Base-by-base conservation (phyloP, 176 grass and related monocot species). In the Oryza meridionalis region DNA sequence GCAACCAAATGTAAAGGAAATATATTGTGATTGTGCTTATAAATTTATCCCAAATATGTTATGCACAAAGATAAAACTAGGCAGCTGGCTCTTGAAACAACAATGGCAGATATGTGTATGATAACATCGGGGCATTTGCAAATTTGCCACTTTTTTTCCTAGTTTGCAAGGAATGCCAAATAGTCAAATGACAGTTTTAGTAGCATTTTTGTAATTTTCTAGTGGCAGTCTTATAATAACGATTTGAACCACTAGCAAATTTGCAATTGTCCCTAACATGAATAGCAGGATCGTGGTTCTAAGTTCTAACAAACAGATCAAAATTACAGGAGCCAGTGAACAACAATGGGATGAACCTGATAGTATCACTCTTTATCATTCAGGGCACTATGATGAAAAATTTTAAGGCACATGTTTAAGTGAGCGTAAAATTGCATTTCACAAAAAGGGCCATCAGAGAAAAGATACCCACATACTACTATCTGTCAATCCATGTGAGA, bases 1-100 rank as follows among this genome's bases (percentile, higher is more conserved):
- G 67, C 82, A 50, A 40, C 31, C 9, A 19, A 40, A 11, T 82
- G 38, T 85, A 51, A 84, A 72, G 72, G 67, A 77, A 77, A 58
- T 85, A 46, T 85, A 37, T 40, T 14, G 43, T 37, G 14, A 51
- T 81, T 9, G n/a, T 70, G 51, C 65, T 51, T 80, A 11, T 69
- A 75, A 55, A 3, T 5, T 38, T 47, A 69, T 76, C 21, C 13
- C 26, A 88, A 73, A 82, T 65, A 82, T 65, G 72, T 38, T 51
- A 22, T 31, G 3, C 58, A 62, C 58, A n/a, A n/a, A 62, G 58
- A 7, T 58, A 19, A 58, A 8, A 58, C 5, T 9, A n/a, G 0
- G 53, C 53, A 0, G 3, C 51, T 55, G 51, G 6, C 1, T 55
- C 16, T 55, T 55, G 5, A 55, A 21, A 31, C 29, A 55, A 55